These are phyloP conservation scores for Ceratobasidium sp. DNA, from an alignment of 1,284 basidiomycete genomes.

Conservation along the genomic window DNA sequence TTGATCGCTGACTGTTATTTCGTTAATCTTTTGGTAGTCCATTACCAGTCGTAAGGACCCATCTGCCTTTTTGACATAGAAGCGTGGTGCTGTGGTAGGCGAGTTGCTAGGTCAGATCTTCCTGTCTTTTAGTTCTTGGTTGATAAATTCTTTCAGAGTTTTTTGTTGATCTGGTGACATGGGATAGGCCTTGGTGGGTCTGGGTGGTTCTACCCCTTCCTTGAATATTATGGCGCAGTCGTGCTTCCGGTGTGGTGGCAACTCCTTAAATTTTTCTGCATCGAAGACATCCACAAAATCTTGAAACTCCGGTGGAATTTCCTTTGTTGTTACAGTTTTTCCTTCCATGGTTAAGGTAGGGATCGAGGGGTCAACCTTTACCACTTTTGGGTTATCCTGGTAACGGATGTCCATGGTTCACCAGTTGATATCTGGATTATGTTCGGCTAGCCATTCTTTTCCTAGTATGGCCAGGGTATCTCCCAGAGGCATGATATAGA, in stretches of 20 bases:
- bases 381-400: background rate
- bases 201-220: conserved; percentile 11
- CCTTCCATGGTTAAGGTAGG: background rate
- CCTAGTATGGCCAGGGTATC: conserved; percentile 43
- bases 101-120: conserved; percentile 34
- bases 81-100: conserved; percentile 40
- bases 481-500: conserved; percentile 5
- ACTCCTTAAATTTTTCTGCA: conserved; percentile 18
- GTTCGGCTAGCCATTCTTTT: conserved; percentile 42
- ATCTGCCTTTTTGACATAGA: conserved; percentile 37
- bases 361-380: too few relatives aligned
- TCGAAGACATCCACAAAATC: conserved; percentile 45
- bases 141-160: conserved; percentile 20
- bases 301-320: conserved; percentile 43
- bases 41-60: conserved; percentile 13
- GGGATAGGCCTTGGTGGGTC: background rate
- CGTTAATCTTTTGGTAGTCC: conserved; percentile 35
- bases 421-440: conserved; percentile 46
- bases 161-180: conserved; percentile 38
- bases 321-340: background rate
- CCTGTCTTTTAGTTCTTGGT: conserved; percentile 28
- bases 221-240: conserved; percentile 45
- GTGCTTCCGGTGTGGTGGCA: conserved; percentile 44
- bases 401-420: background rate
- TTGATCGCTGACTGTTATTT: conserved; percentile 29